Base-by-base conservation (phyloP, 371 early-diverging fungal genomes). In the Mucor racemosus region DNA sequence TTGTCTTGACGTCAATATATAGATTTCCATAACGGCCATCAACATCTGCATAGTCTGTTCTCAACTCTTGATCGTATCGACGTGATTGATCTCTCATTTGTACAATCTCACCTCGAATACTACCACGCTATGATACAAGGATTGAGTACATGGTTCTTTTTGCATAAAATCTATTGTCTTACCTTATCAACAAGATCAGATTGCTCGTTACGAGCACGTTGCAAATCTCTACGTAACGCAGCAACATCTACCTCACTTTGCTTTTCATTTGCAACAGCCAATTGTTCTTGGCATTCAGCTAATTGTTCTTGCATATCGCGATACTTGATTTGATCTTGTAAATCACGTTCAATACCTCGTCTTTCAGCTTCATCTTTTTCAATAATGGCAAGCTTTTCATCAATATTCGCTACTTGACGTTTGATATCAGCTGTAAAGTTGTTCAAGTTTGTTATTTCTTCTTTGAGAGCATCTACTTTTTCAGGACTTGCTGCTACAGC, bases 81-180 rank as follows among this genome's bases (percentile, higher is more conserved):
- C 72, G 72, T 6, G 84, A 76, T 69, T 93, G 90, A 36, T 88
- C 88, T 71, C 92, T 87, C 60, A 98, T 75, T 74, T 98, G 97
- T 65, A 88, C 91, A 35, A 93, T 67, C 73, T 96, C 95, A 33
- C 99, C 99, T 33, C 86, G 77, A 10, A 96, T 60, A 7, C 86
- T 84, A 5, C 95, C 92, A 10, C 88, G 84, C 88, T 90, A 71
- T 13, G 4, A 36, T 19, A 26, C 1, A 26, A 15, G 8, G 31
- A 15, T 5, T 41, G 15, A 40, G 35, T 44, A 60, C 13, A 15
- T 11, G 0, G 9, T 44, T 39, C 7, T 44, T 53, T 46, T 31
- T 19, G 26, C 14, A 5, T 40, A 13, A 34, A 15, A 7, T 9
- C 65, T 42, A 44, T 3, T 13, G 31, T n/a, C 40, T 38, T 81